Percentiles rank a stretch among this genome's conserved stretches.
Conservation (phyloP, 495 filamentous ascomycete species). For the Xylona heveae region DNA sequence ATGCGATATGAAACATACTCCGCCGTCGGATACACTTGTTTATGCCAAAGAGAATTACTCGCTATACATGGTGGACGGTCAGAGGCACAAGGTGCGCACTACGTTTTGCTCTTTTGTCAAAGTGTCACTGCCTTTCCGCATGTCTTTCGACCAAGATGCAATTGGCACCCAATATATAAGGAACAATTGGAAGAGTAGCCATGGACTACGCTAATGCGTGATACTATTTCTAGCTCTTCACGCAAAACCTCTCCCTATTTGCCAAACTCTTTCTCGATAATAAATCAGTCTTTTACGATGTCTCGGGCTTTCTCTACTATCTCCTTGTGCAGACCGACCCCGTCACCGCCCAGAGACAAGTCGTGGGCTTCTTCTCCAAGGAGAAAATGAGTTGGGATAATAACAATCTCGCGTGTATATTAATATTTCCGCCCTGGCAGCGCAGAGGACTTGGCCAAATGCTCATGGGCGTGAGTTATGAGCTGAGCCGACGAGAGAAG, state of each 20-base stretch:
- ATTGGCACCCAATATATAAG: too few species aligned
- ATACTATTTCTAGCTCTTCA: slow-evolving; percentile 57
- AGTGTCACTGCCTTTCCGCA: too few species aligned
- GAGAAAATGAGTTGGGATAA: slow-evolving; percentile 98
- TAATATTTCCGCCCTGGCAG: slow-evolving; percentile 93
- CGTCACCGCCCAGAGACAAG: slow-evolving; percentile 16
- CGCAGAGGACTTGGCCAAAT: slow-evolving; percentile 69
- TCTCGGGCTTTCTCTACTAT: slow-evolving; percentile 87
- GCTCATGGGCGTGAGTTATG: slow-evolving; percentile 85
- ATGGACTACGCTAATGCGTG: too few species aligned
- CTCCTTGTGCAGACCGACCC: slow-evolving; percentile 46
- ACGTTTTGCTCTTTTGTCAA: too few species aligned
- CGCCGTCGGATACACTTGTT: slow-evolving; percentile 18
- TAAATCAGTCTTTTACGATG: slow-evolving; percentile 96
- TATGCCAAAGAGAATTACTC: slow-evolving; percentile 36
- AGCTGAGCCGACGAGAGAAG: slow-evolving; percentile 67
- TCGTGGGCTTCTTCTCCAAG: slow-evolving; percentile 94
- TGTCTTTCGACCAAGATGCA: too few species aligned
- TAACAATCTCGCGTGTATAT: slow-evolving; percentile 92
- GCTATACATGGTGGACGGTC: slow-evolving; percentile 87
- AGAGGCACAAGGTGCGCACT: slow-evolving; percentile 42
- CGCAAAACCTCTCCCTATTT: slow-evolving; percentile 88
- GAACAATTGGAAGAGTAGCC: too few species aligned
- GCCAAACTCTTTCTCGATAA: slow-evolving; percentile 96
- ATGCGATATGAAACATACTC: slow-evolving; percentile 15